Base-by-base conservation (phyloP, 2,329 filamentous ascomycete species). In the Geosmithia putterillii region DNA sequence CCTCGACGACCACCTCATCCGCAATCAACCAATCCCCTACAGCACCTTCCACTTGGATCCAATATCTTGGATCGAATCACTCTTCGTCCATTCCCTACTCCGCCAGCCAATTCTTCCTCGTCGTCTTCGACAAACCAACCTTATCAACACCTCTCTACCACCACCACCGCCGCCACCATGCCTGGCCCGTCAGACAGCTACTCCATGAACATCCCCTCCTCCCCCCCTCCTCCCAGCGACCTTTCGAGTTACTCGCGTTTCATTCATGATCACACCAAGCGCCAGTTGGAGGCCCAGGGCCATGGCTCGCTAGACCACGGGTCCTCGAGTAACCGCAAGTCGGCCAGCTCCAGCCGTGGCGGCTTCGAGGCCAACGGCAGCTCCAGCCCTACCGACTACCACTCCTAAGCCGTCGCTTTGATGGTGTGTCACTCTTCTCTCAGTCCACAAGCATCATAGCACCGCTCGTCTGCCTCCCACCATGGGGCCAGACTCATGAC, bases 261-360 rank as follows among this genome's bases (percentile, higher is more conserved):
- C 45, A 82, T 83, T 73, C 74, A 77, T 54, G 67, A 73, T 44
- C 76, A 82, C 62, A 82, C 78, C 47, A 79, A 77, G 65, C 66
- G 70, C 44, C 78, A 80, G 56, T 79, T 83, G 74, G 75, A 81
- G 47, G 64, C 67, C 4, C 65, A 67, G 10, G 65, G 70, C 1
- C 52, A 54, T 21, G 47, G 46, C 25, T 44, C 52, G 21, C 39
- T 52, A 10, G 48, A 48, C 28, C 17, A 18, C 8, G 7, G 25
- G 15, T 14, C 40, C 12, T 50, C 51, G 4, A 43, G 43, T 35
- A 34, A 28, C 37, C 38, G 44, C 28, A n/a, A 50, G 47, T 48
- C 47, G 18, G 45, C 42, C 39, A 42, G 44, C 42, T 42, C 46
- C 41, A 43, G 44, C 32, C 50, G 35, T n/a, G 41, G 47, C 14